These are phyloP conservation scores for Penicillium sp. DNA, from an alignment of 2,329 filamentous ascomycete genomes.

Conservation along the genomic window DNA sequence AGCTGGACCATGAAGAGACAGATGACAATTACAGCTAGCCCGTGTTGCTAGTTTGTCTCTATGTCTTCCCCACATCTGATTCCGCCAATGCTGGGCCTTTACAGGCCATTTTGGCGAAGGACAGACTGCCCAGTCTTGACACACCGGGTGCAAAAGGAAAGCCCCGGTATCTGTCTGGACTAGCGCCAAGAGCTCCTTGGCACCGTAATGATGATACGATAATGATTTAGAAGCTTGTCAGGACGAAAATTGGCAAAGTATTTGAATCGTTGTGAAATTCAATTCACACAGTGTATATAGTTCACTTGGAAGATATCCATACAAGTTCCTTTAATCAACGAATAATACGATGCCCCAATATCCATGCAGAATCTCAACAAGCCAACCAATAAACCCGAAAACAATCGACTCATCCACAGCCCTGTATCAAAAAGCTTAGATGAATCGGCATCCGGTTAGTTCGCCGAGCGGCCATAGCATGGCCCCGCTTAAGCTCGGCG, in stretches of 20 bases:
- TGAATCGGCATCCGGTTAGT: background rate
- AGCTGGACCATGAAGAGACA: background rate
- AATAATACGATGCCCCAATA: background rate
- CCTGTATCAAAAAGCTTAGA: no score
- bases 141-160: background rate
- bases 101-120: background rate
- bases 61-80: background rate
- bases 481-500: background rate
- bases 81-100: background rate
- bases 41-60: background rate
- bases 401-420: background rate
- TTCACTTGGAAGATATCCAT: background rate
- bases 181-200: background rate
- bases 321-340: background rate
- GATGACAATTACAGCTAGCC: background rate
- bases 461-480: background rate
- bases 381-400: no score
- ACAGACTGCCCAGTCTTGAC: background rate
- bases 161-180: background rate
- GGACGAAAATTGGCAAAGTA: background rate
- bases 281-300: background rate
- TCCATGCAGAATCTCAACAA: background rate
- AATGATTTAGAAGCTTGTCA: background rate
- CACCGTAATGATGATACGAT: background rate
- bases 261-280: background rate